Percentiles rank a stretch among this genome's conserved stretches.
phyloP scores from a whole-genome alignment of 371 early-diverging fungal species.

The Syncephalis plumigaleata region DNA sequence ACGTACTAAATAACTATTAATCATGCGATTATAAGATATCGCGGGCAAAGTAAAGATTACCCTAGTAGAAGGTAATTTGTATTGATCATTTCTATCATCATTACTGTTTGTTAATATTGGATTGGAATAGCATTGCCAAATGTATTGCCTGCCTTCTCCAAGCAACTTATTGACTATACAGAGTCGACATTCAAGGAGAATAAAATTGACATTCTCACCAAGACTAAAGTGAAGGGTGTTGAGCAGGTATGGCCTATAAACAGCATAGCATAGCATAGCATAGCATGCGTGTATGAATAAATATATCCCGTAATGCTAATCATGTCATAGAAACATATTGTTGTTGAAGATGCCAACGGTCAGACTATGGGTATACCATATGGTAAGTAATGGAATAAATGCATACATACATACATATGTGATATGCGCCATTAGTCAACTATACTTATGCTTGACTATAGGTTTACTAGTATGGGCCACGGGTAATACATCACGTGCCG shows the following conservation, averaged over 20 bases:
- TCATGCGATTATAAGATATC: slow-evolving; percentile 14
- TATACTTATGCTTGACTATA: too few species aligned
- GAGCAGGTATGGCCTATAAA: too few species aligned
- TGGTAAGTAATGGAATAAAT: too few species aligned
- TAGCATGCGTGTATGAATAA: too few species aligned
- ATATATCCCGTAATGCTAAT: too few species aligned
- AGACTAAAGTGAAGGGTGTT: slow-evolving; percentile 82
- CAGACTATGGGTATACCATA: slow-evolving; percentile 52
- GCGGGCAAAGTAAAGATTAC: slow-evolving; percentile 78
- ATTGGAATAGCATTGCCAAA: slow-evolving; percentile 30
- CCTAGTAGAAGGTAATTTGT: slow-evolving; percentile 50
- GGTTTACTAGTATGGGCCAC: slow-evolving; percentile 90
- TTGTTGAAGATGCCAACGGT: slow-evolving; percentile 54
- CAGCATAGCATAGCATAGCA: too few species aligned
- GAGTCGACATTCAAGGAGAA: slow-evolving; percentile 72
- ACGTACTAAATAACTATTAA: too few species aligned
- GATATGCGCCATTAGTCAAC: too few species aligned
- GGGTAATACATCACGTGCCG: slow-evolving; percentile 76
- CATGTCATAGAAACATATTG: slow-evolving; percentile 54
- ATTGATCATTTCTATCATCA: too few species aligned
- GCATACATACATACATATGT: too few species aligned
- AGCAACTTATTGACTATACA: slow-evolving; percentile 78
- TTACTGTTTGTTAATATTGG: too few species aligned
- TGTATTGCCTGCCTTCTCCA: slow-evolving; percentile 78
- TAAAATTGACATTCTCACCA: slow-evolving; percentile 67